Evolutionary conservation across 2,329 filamentous ascomycete genomes (phyloP).

Genomic region (Trichoderma afroharzianum): DNA sequence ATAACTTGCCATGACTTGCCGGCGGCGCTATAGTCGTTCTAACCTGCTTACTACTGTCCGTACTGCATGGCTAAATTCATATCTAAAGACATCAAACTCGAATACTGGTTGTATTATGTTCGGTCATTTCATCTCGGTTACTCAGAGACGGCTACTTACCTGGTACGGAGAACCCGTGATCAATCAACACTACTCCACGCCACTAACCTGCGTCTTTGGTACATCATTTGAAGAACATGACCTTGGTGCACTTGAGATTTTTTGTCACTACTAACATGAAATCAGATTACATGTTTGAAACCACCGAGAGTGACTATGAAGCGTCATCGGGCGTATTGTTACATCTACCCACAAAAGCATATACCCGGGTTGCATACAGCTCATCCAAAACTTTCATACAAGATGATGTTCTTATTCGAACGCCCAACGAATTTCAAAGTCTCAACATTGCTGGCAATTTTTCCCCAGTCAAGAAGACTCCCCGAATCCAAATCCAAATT

Average conservation of each 20-base stretch:
- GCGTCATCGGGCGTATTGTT: not conserved
- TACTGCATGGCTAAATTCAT: not conserved
- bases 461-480: not conserved
- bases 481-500: not conserved
- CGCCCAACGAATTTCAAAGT: not conserved
- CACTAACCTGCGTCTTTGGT: not conserved
- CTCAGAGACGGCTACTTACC: not conserved
- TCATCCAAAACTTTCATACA: not conserved
- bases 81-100: not conserved
- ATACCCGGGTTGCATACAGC: not conserved
- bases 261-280: not conserved
- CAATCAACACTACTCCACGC: not conserved
- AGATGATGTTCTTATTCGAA: not conserved
- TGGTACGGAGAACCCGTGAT: not conserved
- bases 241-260: not conserved
- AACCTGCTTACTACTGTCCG: not conserved
- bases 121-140: not conserved
- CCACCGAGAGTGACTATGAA: not conserved
- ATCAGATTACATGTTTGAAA: not conserved
- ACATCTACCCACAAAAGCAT: not conserved
- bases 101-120: not conserved
- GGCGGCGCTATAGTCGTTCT: not conserved
- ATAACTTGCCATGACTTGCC: not conserved
- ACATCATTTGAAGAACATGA: not conserved
- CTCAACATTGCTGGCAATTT: not conserved